These are phyloP conservation scores for Suillus alpinus DNA, from an alignment of 768 basidiomycete genomes.

Conservation along the genomic window DNA sequence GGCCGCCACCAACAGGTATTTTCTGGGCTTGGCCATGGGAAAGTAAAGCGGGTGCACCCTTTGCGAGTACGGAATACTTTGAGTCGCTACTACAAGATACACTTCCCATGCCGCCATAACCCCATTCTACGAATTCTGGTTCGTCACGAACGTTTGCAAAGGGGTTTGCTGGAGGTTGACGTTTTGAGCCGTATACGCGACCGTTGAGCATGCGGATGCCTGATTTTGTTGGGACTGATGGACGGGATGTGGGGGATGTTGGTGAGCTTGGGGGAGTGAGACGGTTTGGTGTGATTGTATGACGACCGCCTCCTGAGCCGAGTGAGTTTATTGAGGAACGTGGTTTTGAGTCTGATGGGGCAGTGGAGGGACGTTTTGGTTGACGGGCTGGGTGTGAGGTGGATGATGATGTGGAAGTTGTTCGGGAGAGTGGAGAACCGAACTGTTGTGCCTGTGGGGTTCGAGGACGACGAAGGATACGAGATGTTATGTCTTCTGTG, in stretches of 20 bases:
- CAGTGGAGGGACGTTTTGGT: neutral
- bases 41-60: neutral
- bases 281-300: constrained; percentile 13
- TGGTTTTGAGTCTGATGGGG: constrained; percentile 9
- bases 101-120: constrained; percentile 82
- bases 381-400: neutral
- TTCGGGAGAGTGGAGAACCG: neutral
- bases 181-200: constrained; percentile 67
- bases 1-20: constrained; percentile 23
- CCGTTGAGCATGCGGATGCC: constrained; percentile 80
- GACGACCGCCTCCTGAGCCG: constrained; percentile 31
- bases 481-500: constrained; percentile 28
- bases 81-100: constrained; percentile 29
- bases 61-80: constrained; percentile 1
- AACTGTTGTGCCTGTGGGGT: neutral
- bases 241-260: neutral
- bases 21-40: constrained; percentile 6
- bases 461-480: constrained; percentile 21
- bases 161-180: constrained; percentile 45
- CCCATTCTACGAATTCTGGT: constrained; percentile 91
- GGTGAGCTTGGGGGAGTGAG: neutral
- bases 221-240: constrained; percentile 16
- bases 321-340: constrained; percentile 20
- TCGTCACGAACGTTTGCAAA: constrained; percentile 64
- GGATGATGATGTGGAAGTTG: neutral